Percentiles rank a stretch among this genome's conserved stretches.
phyloP scores from a whole-genome alignment of 2,329 filamentous ascomycete species.

The Monosporascus sp. region DNA sequence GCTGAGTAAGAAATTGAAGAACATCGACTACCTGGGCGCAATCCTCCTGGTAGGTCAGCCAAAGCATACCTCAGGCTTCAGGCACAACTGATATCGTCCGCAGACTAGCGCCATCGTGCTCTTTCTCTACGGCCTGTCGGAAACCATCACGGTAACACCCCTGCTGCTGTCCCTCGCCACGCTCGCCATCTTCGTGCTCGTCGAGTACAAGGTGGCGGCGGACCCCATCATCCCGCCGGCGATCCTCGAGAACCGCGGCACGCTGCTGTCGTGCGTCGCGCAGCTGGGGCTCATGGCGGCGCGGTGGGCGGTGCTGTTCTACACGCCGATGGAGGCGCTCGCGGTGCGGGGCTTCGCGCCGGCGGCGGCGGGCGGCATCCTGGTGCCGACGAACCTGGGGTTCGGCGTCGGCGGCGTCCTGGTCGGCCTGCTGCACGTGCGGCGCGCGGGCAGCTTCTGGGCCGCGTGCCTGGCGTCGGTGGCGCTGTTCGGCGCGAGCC shows the following conservation, averaged over 20 bases:
- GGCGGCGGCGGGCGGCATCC: slow-evolving; percentile 65
- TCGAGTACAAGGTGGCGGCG: slow-evolving; percentile 57
- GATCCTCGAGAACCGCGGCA: slow-evolving; percentile 64
- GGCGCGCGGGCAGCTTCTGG: slow-evolving; percentile 69
- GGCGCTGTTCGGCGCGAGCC: slow-evolving; percentile 54
- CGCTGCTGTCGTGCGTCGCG: slow-evolving; percentile 67
- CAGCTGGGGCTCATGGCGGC: slow-evolving; percentile 76
- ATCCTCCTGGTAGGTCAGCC: slow-evolving; percentile 49
- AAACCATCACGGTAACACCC: slow-evolving; percentile 53
- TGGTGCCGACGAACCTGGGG: slow-evolving; percentile 76
- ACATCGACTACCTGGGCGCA: slow-evolving; percentile 72
- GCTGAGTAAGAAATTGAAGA: slow-evolving; percentile 49
- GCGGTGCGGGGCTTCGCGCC: slow-evolving; percentile 67
- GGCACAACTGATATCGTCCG: slow-evolving; percentile 1
- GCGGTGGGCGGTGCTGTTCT: slow-evolving; percentile 77
- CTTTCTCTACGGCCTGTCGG: slow-evolving; percentile 66
- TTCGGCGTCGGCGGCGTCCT: slow-evolving; percentile 71
- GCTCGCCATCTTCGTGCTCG: slow-evolving; percentile 50
- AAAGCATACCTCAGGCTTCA: background rate
- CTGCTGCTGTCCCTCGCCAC: slow-evolving; percentile 53
- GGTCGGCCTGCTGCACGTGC: slow-evolving; percentile 72
- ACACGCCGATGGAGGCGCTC: slow-evolving; percentile 73
- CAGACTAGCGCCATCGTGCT: slow-evolving; percentile 62
- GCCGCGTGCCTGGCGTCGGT: slow-evolving; percentile 56
- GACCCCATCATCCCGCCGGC: slow-evolving; percentile 73